These are phyloP conservation scores for Dichotomopilus funicola DNA, from an alignment of 2,329 filamentous ascomycete species.

Conservation along the genomic window DNA sequence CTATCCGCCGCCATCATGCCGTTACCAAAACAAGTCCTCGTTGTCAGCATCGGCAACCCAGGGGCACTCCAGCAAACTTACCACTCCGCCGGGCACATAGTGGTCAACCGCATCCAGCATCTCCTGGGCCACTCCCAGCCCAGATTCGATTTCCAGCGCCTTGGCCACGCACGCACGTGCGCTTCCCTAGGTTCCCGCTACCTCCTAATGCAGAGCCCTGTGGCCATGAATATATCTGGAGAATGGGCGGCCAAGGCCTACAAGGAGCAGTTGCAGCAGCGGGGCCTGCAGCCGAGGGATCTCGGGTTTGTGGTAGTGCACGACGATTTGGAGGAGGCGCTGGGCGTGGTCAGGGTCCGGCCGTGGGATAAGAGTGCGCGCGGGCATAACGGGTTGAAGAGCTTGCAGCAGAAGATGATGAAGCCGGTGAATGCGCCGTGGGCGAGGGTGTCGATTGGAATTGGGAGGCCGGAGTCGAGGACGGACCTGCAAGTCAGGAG, in stretches of 20 bases:
- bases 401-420: conserved; percentile 33
- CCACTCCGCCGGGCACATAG: conserved; percentile 80
- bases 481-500: conserved; percentile 40
- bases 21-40: conserved; percentile 53
- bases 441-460: conserved; percentile 70
- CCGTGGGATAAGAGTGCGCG: conserved; percentile 57
- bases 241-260: conserved; percentile 61
- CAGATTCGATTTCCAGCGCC: conserved; percentile 39
- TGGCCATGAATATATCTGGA: conserved; percentile 81
- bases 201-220: conserved; percentile 67
- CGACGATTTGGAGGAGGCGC: conserved; percentile 72
- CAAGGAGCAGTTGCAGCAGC: conserved; percentile 45
- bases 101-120: conserved; percentile 56
- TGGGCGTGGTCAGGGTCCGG: conserved; percentile 61
- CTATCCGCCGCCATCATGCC: not conserved
- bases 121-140: conserved; percentile 42
- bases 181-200: conserved; percentile 46
- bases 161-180: conserved; percentile 46
- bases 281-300: conserved; percentile 25
- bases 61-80: conserved; percentile 67
- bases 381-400: conserved; percentile 72
- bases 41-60: conserved; percentile 86
- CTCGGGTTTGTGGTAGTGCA: conserved; percentile 69
- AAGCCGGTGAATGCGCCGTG: conserved; percentile 24
- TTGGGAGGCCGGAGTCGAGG: conserved; percentile 65